Base-by-base conservation (phyloP, 2,329 filamentous ascomycete species). In the Trichophyton schoenleinii region DNA sequence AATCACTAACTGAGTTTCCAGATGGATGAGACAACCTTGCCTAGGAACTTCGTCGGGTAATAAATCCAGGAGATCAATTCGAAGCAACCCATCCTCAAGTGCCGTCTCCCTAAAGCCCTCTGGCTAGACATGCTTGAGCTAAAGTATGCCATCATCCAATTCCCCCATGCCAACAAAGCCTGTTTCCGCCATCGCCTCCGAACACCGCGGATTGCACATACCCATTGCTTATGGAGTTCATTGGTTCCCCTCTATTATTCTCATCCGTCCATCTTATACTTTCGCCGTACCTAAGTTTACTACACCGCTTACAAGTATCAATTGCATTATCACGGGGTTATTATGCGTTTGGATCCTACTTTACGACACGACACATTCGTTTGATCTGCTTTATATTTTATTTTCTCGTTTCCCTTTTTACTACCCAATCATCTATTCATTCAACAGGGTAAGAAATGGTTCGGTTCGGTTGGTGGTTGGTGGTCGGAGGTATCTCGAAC, bases 1-100 rank as follows among this genome's bases (percentile, higher is more conserved):
- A 22, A 18, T 13, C 20, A 38, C 58, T 59, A 18, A 59, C 20
- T 3, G 3, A 25, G 8, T 46, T 9, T 28, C 49, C 11, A 59
- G 58, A 49, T 59, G 58, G 58, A 59, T 59, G 58, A 59, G 36
- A n/a, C 36, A 59, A 11, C 42, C 58, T 11, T 59, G 25, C 13
- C 25, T 59, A n/a, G 41, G 57, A 20, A 28, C 7, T 4, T 18
- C 42, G 8, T 36, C 28, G 2, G 58, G 44, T 38, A 44, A 22
- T 18, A 59, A 49, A 44, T 48, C 58, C 15, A 31, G 58, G 42
- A 59, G 44, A 15, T 49, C 58, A 31, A 44, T 59, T 13, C 48
- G 42, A 58, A 58, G 55, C 55, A 44, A 55, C 20, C 22, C 55
- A 22, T 58, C 55, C 13, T 58, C 55, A 9, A 58, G 41, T 36